Base-by-base conservation (phyloP, 2,329 filamentous ascomycete genomes). In the Stachybotrys chlorohalonatus region DNA sequence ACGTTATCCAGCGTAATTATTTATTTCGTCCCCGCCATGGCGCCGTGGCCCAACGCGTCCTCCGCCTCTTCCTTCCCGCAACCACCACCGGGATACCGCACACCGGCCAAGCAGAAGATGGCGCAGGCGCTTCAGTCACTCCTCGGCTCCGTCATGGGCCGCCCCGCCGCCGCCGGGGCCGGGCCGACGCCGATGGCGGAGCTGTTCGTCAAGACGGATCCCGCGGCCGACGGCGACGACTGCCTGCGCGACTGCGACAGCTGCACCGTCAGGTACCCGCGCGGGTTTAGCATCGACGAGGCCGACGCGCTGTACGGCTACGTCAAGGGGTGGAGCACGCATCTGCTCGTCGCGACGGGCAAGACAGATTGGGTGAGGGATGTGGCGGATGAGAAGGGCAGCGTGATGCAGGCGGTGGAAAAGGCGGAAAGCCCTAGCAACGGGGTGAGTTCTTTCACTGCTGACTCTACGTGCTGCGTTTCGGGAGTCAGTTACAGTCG, bases 311-410 rank as follows among this genome's bases (percentile, higher is more conserved):
- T 99, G 51, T 97, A 95, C 67, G 94, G 93, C 1, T 78, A 88
- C 56, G 82, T 96, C 58, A 89, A 90, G 65, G 90, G 85, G 42
- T 97, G 90, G 88, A 86, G 83, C 64, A 94, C 91, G 17, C 94
- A 99, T 72, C 68, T 96, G 58, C 75, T 99, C 36, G 90, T 97
- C 15, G 94, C 90, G 30, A 99, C 94, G n/a, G 90, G 91, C 57
- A 96, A 96, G 81, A 81, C 86, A 31, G 94, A 99, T 72, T 99
- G 94, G 94, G 87, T 93, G 66, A 75, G 89, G 57, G 87, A 95
- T 73, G 89, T 96, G 49, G 84, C 82, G 55, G 89, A 97, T 66
- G 94, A 97, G 76, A 86, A 89, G 70, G 88, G 87, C 6, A 90
- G 86, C 66, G 80, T 93, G 36, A 93, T 93, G 89, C 78, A 90